Evolutionary conservation across 352 stramenopile species (phyloP), one percentile per base, ranked within the genome.

Genomic region (Pythium guiyangense): DNA sequence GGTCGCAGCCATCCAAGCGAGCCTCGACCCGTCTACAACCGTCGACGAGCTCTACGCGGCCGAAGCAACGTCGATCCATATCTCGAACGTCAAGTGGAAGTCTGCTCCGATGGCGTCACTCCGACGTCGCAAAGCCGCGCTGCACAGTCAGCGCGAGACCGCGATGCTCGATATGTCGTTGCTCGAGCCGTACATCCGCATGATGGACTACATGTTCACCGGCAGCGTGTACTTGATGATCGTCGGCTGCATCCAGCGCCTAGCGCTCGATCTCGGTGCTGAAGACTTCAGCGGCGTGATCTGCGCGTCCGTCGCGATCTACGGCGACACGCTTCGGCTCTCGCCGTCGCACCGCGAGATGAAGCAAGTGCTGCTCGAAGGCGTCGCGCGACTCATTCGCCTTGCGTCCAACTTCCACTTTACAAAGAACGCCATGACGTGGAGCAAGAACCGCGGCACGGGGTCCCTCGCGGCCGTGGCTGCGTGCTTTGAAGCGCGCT

Each of bases 141-240:
- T 88, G 2, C 53, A 69, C 18, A 53, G 46, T 3, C 72, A 87
- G 64, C 69, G 74, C 34, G 59, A 82, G 14, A 70, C 71, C 2
- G 81, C 81, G 20, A 59, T 59, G 25, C 49, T 64, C 18, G 81
- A 91, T 45, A 62, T 86, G 52, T 49, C 55, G 18, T 49, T 87
- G 26, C 52, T 91, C 8, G 65, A 69, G 34, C 69, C 64, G 12
- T 85, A 80, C 40, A 70, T 91, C 39, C 73, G 71, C 6, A 48
- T 89, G 63, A 72, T 87, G 62, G 74, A 77, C 35, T 91, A 89
- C 49, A 83, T 89, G 69, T 91, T 85, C 57, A 69, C 73, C 0
- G 78, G 84, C 40, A 86, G 74, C 20, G 59, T 91, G 10, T 88
- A 89, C 53, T 48, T 75, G 27, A 89, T 91, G 81, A 60, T 91